Base-by-base conservation (phyloP, 306 rosid genomes). In the Glycyrrhiza uralensis region DNA sequence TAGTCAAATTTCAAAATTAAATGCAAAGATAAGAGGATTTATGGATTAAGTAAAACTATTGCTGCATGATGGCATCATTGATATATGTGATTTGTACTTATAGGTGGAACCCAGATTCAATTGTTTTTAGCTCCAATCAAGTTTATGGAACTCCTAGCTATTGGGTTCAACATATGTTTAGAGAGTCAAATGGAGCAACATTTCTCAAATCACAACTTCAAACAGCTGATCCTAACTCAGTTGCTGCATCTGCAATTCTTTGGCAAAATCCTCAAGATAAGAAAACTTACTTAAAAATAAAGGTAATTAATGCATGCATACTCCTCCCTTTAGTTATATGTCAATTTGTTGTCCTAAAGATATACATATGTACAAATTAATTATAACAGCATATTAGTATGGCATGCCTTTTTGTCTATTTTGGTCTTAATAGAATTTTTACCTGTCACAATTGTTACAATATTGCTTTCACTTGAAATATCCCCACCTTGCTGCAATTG, bases 81-180 rank as follows among this genome's bases (percentile, higher is more conserved):
- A 76, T 50, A 71, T 79, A 36, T 54, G 13, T 4, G 7, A 38
- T 19, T 28, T 42, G 51, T 74, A 36, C 39, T 70, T 68, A 30
- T 19, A 82, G 98, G 63, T 90, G 96, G 98, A 90, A 72, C 61
- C 98, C 98, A 11, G 98, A 88, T 81, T 92, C 96, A 70, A 93
- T 90, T 36, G 93, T 88, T 42, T 90, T 93, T 19, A 62, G 80
- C 81, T 81, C 90, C 6, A 38, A 79, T 28, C 81, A 80, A 36
- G 62, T 30, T 49, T 93, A 87, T 67, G 98, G 85, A 76, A 93
- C 97, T 72, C 98, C 98, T 54, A 93, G 97, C 86, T 90, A 93
- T 80, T 93, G 97, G 97, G 79, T 88, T 76, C 88, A 81, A 30
- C 24, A 55, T 11, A 61, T 93, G 76, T 93, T 93, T 19, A 38